These are phyloP conservation scores for Panicum miliaceum DNA, from an alignment of 176 grass and related monocot species.

Conservation along the genomic window DNA sequence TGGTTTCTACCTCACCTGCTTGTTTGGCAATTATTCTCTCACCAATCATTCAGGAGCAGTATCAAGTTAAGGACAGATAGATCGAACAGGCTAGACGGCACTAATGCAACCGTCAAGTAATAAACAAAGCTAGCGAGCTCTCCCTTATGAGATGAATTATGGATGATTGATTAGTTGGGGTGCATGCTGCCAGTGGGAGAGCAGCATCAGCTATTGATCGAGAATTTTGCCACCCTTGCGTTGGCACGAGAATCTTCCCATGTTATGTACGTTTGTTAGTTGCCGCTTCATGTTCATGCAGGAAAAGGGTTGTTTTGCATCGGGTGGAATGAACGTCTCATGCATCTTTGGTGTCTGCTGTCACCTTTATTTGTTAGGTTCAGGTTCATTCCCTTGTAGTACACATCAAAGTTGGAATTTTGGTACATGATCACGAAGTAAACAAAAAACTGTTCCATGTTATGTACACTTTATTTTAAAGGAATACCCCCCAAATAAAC, in stretches of 20 bases:
- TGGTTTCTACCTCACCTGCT: neutral
- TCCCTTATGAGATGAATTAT: slow-evolving; percentile 43
- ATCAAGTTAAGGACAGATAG: slow-evolving; percentile 9
- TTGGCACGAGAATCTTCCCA: slow-evolving; percentile 51
- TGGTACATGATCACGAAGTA: neutral
- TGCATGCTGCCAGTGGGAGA: slow-evolving; percentile 38
- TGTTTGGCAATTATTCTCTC: slow-evolving; percentile 3
- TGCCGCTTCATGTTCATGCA: slow-evolving; percentile 39
- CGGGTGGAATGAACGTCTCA: slow-evolving; percentile 37
- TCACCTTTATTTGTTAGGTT: slow-evolving; percentile 38
- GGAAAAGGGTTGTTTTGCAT: neutral
- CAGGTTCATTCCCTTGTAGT: slow-evolving; percentile 4
- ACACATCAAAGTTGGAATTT: slow-evolving; percentile 15
- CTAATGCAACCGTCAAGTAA: neutral
- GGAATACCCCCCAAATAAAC: neutral
- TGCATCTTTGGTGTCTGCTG: slow-evolving; percentile 44
- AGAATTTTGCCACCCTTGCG: slow-evolving; percentile 27
- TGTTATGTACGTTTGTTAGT: slow-evolving; percentile 54
- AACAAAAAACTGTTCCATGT: neutral
- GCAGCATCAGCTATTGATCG: neutral
- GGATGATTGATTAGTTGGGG: slow-evolving; percentile 38
- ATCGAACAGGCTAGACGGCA: neutral
- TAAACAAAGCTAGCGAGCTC: slow-evolving; percentile 22
- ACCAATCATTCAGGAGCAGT: slow-evolving; percentile 40
- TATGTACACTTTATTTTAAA: neutral